phyloP scores from a whole-genome alignment of 305 asterid species.

The Fraxinus baroniana region DNA sequence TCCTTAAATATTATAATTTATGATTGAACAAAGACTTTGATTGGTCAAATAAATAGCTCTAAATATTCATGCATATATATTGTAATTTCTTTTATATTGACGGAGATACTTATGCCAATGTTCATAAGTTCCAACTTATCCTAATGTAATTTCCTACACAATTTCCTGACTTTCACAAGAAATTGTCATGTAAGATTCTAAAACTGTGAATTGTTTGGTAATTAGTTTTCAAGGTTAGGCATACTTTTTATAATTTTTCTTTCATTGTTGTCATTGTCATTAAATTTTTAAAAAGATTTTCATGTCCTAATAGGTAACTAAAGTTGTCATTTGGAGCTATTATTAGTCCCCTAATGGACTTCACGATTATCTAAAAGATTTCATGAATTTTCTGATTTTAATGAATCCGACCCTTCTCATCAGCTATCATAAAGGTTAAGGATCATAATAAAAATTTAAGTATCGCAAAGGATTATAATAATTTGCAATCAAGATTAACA shows the following conservation, averaged over 20 bases:
- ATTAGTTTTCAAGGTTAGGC: not conserved
- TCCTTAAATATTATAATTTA: not conserved
- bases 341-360: not conserved
- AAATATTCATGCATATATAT: not conserved
- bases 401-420: not conserved
- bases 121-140: not conserved
- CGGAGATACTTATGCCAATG: not conserved
- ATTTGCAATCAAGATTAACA: not conserved
- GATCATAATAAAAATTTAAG: not conserved
- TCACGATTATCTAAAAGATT: not conserved
- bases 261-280: not conserved
- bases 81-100: not conserved
- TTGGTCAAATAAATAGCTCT: constrained; percentile 18
- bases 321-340: not conserved
- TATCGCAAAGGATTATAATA: not conserved
- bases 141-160: not conserved
- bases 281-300: not conserved
- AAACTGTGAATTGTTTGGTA: not conserved
- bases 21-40: constrained; percentile 15
- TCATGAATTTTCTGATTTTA: not conserved
- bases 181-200: not conserved
- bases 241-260: not conserved
- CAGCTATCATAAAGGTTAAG: not conserved
- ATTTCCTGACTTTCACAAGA: not conserved
- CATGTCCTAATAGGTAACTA: not conserved